phyloP scores from a whole-genome alignment of 805 yeast species.

The Ogataea thermomethanolica region DNA sequence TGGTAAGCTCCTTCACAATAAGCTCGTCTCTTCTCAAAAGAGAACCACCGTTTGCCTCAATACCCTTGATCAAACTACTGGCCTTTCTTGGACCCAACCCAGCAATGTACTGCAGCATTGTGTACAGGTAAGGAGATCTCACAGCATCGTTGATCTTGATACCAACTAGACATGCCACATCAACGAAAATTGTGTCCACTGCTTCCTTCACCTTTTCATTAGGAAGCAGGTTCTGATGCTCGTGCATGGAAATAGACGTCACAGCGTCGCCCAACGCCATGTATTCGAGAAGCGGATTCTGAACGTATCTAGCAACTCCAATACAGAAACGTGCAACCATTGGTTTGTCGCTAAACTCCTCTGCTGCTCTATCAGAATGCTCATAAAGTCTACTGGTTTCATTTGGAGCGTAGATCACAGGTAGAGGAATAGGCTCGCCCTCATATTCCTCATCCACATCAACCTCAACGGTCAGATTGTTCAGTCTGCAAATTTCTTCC shows the following conservation, averaged over 20 bases:
- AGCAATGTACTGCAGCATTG: slow-evolving; percentile 69
- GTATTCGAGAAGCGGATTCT: slow-evolving; percentile 90
- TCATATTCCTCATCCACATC: slow-evolving; percentile 37
- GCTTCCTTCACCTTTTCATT: slow-evolving; percentile 61
- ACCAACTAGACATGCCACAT: slow-evolving; percentile 86
- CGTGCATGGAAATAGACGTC: slow-evolving; percentile 57
- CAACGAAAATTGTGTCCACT: slow-evolving; percentile 79
- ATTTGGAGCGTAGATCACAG: slow-evolving; percentile 81
- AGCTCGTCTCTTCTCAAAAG: slow-evolving; percentile 72
- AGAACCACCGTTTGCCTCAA: slow-evolving; percentile 65
- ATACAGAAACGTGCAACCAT: slow-evolving; percentile 78
- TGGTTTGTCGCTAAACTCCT: slow-evolving; percentile 83
- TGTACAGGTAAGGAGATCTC: slow-evolving; percentile 67
- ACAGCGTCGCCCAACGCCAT: slow-evolving; percentile 76
- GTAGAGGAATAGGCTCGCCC: slow-evolving; percentile 41
- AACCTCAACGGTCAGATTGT: slow-evolving; percentile 50
- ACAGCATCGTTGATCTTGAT: slow-evolving; percentile 90
- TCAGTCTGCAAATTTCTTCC: slow-evolving; percentile 51
- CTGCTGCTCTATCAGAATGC: slow-evolving; percentile 66
- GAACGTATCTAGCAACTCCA: slow-evolving; percentile 87
- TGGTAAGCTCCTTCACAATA: slow-evolving; percentile 72
- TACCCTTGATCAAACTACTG: slow-evolving; percentile 74
- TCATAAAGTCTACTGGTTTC: slow-evolving; percentile 91
- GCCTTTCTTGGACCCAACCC: slow-evolving; percentile 98
- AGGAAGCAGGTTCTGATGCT: slow-evolving; percentile 68